Evolutionary conservation across 1,284 basidiomycete genomes (phyloP), one percentile per base, ranked within the genome.

Genomic region (Golubevia sp.): DNA sequence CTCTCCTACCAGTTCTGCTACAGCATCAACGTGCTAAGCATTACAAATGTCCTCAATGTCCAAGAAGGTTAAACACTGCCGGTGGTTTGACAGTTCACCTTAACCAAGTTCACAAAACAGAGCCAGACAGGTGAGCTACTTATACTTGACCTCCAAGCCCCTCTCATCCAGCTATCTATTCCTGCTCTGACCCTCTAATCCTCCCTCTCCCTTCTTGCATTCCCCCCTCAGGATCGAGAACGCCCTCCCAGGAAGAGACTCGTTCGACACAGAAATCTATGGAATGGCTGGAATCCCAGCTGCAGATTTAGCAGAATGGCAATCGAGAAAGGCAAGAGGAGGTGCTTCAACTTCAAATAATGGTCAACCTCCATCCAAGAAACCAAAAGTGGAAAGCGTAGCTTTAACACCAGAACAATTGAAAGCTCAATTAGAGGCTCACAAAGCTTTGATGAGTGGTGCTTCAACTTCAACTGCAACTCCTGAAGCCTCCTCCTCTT

Each of bases 181-280:
- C 30, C 30, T 34, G 30, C 4, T 34, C 24, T 59, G 13, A 38
- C 60, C 26, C 7, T n/a, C n/a, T n/a, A n/a, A n/a, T n/a, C n/a
- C n/a, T n/a, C n/a, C n/a, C n/a, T n/a, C 34, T 30, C 26, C 30
- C 30, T 34, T 34, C 30, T 8, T 30, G 5, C 21, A 26, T n/a
- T 4, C 11, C 26, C 26, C 8, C 52, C 23, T 23, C 63, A 82
- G 77, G 24, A 71, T 83, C 48, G 77, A 80, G 30, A 83, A 82
- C 54, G 78, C 80, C 5, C 58, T 83, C 1, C 77, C 79, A 0
- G 80, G 79, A 0, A 65, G 80, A 24, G 79, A 79, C 49, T 74
- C 80, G 3, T 82, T 83, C 62, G 79, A 83, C 26, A 73, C 79
- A 55, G 80, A 83, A 49, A 83, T 83, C 62, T 83, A 82, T 51